Evolutionary conservation across 306 rosid species (phyloP).

Genomic region (Vachellia pachyceras): DNA sequence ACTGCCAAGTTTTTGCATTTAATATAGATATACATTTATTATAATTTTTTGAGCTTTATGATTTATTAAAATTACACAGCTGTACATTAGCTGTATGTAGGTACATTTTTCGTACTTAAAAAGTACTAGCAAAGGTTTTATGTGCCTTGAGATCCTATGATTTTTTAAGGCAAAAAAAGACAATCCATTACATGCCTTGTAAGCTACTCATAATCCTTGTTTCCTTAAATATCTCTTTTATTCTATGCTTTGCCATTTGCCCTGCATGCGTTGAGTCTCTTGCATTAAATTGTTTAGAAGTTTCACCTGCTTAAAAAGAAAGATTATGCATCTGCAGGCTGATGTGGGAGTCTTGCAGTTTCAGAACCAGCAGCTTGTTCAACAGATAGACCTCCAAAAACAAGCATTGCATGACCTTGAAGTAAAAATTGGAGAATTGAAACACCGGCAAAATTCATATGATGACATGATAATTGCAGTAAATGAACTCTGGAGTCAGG

Average conservation of each 20-base stretch:
- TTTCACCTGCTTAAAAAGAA: constrained; percentile 30
- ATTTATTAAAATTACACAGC: background rate
- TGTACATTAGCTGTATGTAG: background rate
- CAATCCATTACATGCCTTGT: constrained; percentile 14
- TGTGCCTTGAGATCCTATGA: background rate
- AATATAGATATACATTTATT: background rate
- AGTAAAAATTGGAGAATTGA: constrained; percentile 55
- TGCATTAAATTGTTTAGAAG: background rate
- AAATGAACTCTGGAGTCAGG: constrained; percentile 89
- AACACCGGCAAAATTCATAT: constrained; percentile 66
- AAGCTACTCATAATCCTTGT: background rate
- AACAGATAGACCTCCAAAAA: constrained; percentile 74
- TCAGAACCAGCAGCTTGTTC: constrained; percentile 89
- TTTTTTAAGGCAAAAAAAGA: background rate
- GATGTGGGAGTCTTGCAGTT: constrained; percentile 76
- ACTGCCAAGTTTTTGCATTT: background rate
- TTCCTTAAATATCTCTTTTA: background rate
- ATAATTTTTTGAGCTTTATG: background rate
- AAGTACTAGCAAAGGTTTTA: constrained; percentile 1
- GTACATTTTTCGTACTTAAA: background rate
- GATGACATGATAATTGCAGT: constrained; percentile 70
- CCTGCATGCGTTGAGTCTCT: background rate
- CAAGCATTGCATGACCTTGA: constrained; percentile 74
- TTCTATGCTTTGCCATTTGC: background rate
- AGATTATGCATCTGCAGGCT: constrained; percentile 59